Conservation (phyloP, 2,329 filamentous ascomycete genomes). For the Alternaria conjuncta region DNA sequence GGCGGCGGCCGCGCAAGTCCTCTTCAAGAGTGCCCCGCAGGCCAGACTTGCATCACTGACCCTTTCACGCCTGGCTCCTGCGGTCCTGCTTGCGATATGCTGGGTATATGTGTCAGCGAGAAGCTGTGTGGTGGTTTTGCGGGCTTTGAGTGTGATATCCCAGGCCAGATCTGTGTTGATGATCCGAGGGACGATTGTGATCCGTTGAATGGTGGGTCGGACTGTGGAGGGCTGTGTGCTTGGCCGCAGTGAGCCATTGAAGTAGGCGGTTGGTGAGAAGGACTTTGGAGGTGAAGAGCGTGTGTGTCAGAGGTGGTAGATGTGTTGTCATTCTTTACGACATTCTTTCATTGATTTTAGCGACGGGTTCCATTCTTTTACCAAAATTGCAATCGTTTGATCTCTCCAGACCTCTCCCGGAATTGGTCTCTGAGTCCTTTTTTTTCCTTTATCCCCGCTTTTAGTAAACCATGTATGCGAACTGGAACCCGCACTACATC, state of each 20-base stretch:
- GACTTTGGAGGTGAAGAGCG: background rate
- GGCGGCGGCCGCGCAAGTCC: constrained; percentile 31
- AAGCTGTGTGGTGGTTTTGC: constrained; percentile 52
- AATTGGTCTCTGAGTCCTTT: background rate
- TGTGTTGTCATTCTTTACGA: background rate
- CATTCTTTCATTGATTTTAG: background rate
- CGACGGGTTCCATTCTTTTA: background rate
- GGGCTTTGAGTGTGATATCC: constrained; percentile 40
- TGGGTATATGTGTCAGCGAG: constrained; percentile 45
- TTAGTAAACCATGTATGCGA: background rate
- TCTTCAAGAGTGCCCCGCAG: constrained; percentile 12
- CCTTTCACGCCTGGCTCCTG: constrained; percentile 41
- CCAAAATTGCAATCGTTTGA: background rate
- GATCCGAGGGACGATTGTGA: constrained; percentile 54
- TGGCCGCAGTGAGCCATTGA: constrained; percentile 17
- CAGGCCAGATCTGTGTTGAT: constrained; percentile 50
- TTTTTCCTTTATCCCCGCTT: background rate
- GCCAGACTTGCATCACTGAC: constrained; percentile 40
- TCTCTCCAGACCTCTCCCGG: background rate
- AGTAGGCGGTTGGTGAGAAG: background rate
- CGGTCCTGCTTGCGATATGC: constrained; percentile 41
- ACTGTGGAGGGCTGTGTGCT: constrained; percentile 54
- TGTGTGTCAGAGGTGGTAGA: background rate
- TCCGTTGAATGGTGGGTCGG: constrained; percentile 47
- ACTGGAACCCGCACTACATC: background rate